Percentiles rank a stretch among this genome's conserved stretches.
Conservation (phyloP, 768 basidiomycete genomes). For the Psilocybe sp. region DNA sequence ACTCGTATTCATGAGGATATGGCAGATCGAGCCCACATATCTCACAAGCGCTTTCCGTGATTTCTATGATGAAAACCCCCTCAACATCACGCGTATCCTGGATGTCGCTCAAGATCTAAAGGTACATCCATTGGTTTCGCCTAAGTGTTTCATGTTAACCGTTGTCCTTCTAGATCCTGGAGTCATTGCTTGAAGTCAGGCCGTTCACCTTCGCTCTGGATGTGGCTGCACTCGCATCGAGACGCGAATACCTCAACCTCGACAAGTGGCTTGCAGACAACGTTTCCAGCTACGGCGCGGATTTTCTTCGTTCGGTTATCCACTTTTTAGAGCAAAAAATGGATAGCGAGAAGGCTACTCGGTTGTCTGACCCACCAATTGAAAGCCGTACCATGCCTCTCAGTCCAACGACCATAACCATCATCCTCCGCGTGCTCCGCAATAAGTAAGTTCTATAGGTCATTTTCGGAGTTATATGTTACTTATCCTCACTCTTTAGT, state of each 20-base stretch:
- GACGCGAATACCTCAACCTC: constrained; percentile 90
- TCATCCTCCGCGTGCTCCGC: constrained; percentile 87
- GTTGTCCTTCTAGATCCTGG: constrained; percentile 65
- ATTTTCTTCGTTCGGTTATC: constrained; percentile 85
- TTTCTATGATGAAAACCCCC: constrained; percentile 87
- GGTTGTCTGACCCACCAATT: constrained; percentile 73
- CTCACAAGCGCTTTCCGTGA: constrained; percentile 87
- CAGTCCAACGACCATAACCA: constrained; percentile 86
- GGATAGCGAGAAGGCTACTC: constrained; percentile 77
- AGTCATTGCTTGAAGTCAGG: constrained; percentile 85
- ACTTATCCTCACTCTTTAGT: constrained; percentile 33
- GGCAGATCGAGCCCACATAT: constrained; percentile 86
- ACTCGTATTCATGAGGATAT: constrained; percentile 94
- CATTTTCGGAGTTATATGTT: background rate
- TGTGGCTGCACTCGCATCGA: constrained; percentile 89
- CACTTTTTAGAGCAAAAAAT: constrained; percentile 92
- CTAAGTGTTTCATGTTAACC: background rate
- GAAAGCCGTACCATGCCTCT: constrained; percentile 84
- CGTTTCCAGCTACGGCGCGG: constrained; percentile 74
- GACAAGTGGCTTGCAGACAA: constrained; percentile 96
- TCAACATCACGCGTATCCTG: constrained; percentile 91
- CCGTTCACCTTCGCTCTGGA: constrained; percentile 91
- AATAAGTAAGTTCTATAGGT: constrained; percentile 57
- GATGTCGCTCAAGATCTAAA: constrained; percentile 96
- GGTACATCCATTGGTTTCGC: constrained; percentile 38